A percentile compares a stretch with the other conserved stretches of the same genome.
Conservation (phyloP, 768 basidiomycete genomes). For the Crucibulum laeve region DNA sequence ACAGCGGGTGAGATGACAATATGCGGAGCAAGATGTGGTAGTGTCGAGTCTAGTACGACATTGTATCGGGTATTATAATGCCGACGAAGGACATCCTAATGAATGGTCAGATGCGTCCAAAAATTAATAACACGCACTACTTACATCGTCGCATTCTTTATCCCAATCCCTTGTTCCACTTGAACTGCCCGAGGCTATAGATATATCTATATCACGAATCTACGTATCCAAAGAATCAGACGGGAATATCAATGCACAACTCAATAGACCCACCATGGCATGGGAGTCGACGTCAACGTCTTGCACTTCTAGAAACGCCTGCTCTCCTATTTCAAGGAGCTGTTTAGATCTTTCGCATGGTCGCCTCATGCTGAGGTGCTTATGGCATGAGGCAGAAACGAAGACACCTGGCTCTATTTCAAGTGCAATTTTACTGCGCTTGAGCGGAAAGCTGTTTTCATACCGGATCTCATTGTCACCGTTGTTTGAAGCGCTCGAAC, state of each 20-base stretch:
- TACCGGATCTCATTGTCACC: no score
- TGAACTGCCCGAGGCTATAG: not conserved
- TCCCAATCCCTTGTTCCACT: not conserved
- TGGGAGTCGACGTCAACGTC: not conserved
- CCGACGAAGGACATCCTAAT: conserved; percentile 20
- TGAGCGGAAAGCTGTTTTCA: no score
- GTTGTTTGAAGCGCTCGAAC: no score
- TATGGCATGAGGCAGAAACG: not conserved
- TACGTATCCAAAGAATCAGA: not conserved
- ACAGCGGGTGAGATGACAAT: conserved; percentile 50
- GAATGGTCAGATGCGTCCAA: conserved; percentile 4
- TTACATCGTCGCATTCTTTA: not conserved
- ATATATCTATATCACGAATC: not conserved
- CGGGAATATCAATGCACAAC: not conserved
- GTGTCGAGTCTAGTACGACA: conserved; percentile 39
- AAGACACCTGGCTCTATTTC: not conserved
- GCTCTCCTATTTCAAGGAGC: not conserved
- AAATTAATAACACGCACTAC: not conserved
- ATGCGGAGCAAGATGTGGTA: conserved; percentile 37
- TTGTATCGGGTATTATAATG: conserved; percentile 21
- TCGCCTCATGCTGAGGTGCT: not conserved
- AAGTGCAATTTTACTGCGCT: no score
- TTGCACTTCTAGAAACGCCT: not conserved
- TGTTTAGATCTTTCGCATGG: not conserved
- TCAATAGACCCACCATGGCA: not conserved